Evolutionary conservation across 306 rosid genomes (phyloP).

Genomic region (Vachellia pachyceras): DNA sequence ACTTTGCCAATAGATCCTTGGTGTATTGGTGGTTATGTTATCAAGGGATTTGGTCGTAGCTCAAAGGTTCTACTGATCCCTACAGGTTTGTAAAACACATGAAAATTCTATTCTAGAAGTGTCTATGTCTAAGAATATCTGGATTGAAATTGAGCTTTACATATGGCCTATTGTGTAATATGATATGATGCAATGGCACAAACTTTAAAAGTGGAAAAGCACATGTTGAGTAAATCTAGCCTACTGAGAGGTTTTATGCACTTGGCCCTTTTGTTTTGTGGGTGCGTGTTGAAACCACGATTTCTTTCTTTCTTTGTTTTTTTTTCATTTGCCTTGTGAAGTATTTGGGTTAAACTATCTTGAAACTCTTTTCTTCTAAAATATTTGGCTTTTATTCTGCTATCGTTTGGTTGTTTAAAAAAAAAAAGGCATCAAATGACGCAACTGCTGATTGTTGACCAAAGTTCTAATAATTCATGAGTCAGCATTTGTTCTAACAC

Average conservation of each 20-base stretch:
- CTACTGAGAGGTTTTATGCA: background rate
- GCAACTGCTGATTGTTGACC: too few species aligned
- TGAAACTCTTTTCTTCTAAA: constrained; percentile 1
- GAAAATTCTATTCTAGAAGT: background rate
- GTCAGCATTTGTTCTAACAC: too few species aligned
- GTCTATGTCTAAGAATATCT: background rate
- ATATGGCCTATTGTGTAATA: constrained; percentile 24
- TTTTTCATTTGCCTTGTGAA: background rate
- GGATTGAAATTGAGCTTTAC: constrained; percentile 16
- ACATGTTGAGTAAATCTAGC: constrained; percentile 20
- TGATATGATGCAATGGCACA: background rate
- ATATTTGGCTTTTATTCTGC: too few species aligned
- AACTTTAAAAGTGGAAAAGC: constrained; percentile 25
- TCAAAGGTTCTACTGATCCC: constrained; percentile 94
- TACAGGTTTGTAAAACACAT: constrained; percentile 68
- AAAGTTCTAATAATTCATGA: too few species aligned
- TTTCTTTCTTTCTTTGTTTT: too few species aligned
- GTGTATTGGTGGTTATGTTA: constrained; percentile 85
- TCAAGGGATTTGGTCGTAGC: constrained; percentile 96
- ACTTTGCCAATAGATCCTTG: constrained; percentile 83
- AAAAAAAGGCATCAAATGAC: too few species aligned
- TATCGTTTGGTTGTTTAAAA: too few species aligned
- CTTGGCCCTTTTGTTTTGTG: constrained; percentile 26
- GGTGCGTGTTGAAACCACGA: constrained; percentile 32
- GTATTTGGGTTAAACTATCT: constrained; percentile 14